These are phyloP conservation scores for Fraxinus sp. DNA, from an alignment of 305 asterid species.

Conservation along the genomic window DNA sequence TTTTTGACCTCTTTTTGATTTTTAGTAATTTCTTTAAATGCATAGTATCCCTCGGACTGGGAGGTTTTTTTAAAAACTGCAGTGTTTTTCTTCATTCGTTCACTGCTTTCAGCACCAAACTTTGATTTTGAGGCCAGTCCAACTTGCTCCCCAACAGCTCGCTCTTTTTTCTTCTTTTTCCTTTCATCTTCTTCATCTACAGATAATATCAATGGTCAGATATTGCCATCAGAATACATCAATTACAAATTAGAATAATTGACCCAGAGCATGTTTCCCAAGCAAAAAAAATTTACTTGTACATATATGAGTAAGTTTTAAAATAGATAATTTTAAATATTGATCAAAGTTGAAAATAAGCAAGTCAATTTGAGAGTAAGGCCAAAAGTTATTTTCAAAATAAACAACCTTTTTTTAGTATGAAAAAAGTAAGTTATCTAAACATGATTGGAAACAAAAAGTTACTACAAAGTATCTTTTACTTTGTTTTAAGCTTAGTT, in stretches of 20 bases:
- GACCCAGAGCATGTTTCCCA: background rate
- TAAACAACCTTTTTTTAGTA: background rate
- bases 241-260: constrained; percentile 1
- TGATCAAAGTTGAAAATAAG: background rate
- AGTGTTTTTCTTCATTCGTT: constrained; percentile 52
- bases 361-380: background rate
- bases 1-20: constrained; percentile 59
- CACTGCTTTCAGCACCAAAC: constrained; percentile 52
- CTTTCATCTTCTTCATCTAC: constrained; percentile 84
- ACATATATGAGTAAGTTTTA: background rate
- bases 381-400: background rate
- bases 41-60: constrained; percentile 48
- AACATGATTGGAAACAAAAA: background rate
- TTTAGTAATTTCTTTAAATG: constrained; percentile 41
- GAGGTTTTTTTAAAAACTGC: constrained; percentile 47
- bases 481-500: background rate
- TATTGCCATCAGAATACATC: background rate
- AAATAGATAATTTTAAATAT: background rate
- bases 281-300: background rate
- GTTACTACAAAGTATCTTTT: background rate
- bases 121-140: constrained; percentile 49
- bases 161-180: constrained; percentile 78
- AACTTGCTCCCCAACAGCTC: constrained; percentile 48
- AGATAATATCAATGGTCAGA: constrained; percentile 28
- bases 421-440: background rate